Evolutionary conservation across 306 rosid genomes (phyloP).

Genomic region (Sphenostylis stenocarpa): DNA sequence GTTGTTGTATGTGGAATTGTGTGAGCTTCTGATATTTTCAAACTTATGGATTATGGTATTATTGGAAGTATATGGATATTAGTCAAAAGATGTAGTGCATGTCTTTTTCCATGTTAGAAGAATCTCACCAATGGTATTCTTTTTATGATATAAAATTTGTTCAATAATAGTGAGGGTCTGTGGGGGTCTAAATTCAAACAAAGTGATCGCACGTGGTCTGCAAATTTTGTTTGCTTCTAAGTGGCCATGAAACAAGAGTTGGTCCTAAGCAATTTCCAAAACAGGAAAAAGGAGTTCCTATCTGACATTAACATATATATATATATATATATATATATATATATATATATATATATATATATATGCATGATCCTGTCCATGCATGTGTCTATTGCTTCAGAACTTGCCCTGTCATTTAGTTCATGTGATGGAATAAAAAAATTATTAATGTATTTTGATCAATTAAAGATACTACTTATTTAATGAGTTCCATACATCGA

Average conservation of each 20-base stretch:
- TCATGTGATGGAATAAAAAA: too few species aligned
- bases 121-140: constrained; percentile 11
- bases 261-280: constrained; percentile 28
- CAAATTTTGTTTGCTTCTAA: constrained; percentile 40
- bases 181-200: constrained; percentile 34
- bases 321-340: too few species aligned
- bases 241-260: constrained; percentile 39
- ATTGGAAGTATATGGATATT: constrained; percentile 6
- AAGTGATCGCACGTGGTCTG: constrained; percentile 22
- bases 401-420: too few species aligned
- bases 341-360: too few species aligned
- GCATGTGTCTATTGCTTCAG: neutral
- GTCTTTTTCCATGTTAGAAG: constrained; percentile 9
- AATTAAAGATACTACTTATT: too few species aligned
- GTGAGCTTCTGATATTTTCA: constrained; percentile 13
- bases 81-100: constrained; percentile 11
- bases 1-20: neutral
- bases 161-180: neutral
- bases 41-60: neutral
- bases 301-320: constrained; percentile 8
- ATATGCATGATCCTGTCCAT: too few species aligned
- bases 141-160: constrained; percentile 20
- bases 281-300: constrained; percentile 8
- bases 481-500: too few species aligned
- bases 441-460: too few species aligned